Base-by-base conservation (phyloP, 768 basidiomycete species). In the Boletus bicolor region DNA sequence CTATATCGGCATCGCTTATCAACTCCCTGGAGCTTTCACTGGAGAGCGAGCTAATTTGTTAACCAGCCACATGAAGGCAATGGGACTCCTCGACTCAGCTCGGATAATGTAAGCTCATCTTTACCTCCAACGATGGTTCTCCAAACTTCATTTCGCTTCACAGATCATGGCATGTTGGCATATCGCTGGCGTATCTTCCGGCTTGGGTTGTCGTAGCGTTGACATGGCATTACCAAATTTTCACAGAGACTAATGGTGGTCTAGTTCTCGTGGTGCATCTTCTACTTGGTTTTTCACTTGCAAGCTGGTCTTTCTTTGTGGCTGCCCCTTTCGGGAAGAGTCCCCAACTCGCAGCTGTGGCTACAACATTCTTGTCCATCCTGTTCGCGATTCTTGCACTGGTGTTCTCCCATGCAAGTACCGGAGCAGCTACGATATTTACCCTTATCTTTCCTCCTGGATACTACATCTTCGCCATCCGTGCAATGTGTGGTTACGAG, bases 21-120 rank as follows among this genome's bases (percentile, higher is more conserved):
- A 92, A 59, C 78, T 90, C 2, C 86, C 89, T 12, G 90, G 89
- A 3, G 78, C 85, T 8, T 80, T 87, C 43, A 75, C 84, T 12
- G 77, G 76, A 6, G 90, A 92, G 67, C 77, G 88, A 41, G 84
- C 89, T 0, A 77, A 74, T 51, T 70, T 80, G 15, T 67, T 91
- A 34, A 89, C 90, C 0, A 73, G 81, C 8, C 87, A 91, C 64
- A 82, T 91, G 77, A 85, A 86, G 64, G 87, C 82, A 3, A 91
- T 92, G 90, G 90, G 90, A 8, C 76, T 91, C 14, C 69, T 80
- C 7, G 87, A 90, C 62, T 82, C 82, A 0, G 87, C 89, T 12
- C 78, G 87, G 37, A 80, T 88, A 46, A 56, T 83, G 80, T 82
- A 64, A 15, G 81, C 65, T 11, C 21, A 7, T 30, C 24, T 39